Percentiles rank a stretch among this genome's conserved stretches.
Evolutionary conservation across 257 asterid species (phyloP).

Genomic region (Solanum okadae): DNA sequence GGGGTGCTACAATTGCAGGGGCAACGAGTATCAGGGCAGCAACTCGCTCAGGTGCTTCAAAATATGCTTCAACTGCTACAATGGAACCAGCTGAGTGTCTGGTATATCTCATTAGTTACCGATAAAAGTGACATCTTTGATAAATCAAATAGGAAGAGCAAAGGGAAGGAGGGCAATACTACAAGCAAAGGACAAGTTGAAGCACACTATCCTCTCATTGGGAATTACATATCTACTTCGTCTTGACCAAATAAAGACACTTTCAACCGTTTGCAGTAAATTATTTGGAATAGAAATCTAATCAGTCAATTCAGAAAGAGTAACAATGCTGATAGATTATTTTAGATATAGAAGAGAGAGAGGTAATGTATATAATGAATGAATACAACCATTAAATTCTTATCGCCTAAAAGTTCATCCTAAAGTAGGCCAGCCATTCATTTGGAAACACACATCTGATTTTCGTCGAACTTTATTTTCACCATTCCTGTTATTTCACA

Average conservation of each 20-base stretch:
- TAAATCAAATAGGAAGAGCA: neutral
- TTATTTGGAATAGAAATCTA: neutral
- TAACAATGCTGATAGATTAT: neutral
- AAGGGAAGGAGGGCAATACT: neutral
- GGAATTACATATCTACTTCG: neutral
- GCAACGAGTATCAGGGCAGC: conserved; percentile 92
- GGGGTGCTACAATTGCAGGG: conserved; percentile 84
- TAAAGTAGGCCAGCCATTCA: neutral
- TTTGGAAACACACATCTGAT: neutral
- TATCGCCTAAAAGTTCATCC: neutral
- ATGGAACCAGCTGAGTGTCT: conserved; percentile 98
- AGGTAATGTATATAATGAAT: neutral
- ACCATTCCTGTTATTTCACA: neutral
- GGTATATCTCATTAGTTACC: conserved; percentile 22
- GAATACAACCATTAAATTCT: neutral
- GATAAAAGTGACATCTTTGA: neutral
- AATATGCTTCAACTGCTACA: conserved; percentile 83
- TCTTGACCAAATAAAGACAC: neutral
- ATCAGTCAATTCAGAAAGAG: neutral
- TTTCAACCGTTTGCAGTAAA: neutral
- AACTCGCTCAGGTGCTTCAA: conserved; percentile 83
- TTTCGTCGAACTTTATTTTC: neutral
- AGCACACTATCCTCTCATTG: neutral
- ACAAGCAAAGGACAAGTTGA: neutral
- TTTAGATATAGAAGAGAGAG: neutral